Evolutionary conservation across 257 asterid species (phyloP), one percentile per base, ranked within the genome.

Genomic region (Solanum piurae): DNA sequence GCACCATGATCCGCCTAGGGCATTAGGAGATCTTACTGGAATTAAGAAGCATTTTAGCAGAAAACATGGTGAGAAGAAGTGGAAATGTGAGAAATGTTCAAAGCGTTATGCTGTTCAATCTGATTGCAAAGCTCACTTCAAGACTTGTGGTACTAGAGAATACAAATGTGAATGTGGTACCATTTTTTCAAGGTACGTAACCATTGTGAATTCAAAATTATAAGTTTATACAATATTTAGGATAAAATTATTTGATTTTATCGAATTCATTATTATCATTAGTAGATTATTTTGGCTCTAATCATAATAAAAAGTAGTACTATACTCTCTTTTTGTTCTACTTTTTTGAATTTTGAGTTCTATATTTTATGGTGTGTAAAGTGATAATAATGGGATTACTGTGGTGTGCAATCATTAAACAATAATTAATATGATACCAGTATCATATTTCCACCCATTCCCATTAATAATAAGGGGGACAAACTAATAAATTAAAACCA

Each of bases 161-260:
- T 96, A 96, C 73, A 93, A 94, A 93, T 96, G 99, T 92, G 98
- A 95, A 88, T 96, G 99, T 93, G 99, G 99, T 33, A 95, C 99
- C 64, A 91, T 94, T 87, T 96, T 96, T 91, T 94, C 98, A 40
- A 95, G 99, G 99, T 96, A 90, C 9, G 49, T 73, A 5, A 34
- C 76, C 23, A 52, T 52, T 52, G 3, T 0, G 0, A 31, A 29
- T 69, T 69, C 23, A 29, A 8, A 29, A 69, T 69, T 69, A 29
- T 29, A 69, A 69, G 21, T 6, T 69, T 66, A n/a, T 52, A 52
- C 62, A 52, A 52, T 16, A 52, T 18, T 52, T 52, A 52, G 23
- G 23, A 16, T 6, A 52, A 18, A 42, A 42, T 52, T 52, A 52
- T 20, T 16, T 16, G 9, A 52, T 46, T 46, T 46, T 46, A 4